Conservation (phyloP, 2,329 filamentous ascomycete species). For the Epichloe sibirici region DNA sequence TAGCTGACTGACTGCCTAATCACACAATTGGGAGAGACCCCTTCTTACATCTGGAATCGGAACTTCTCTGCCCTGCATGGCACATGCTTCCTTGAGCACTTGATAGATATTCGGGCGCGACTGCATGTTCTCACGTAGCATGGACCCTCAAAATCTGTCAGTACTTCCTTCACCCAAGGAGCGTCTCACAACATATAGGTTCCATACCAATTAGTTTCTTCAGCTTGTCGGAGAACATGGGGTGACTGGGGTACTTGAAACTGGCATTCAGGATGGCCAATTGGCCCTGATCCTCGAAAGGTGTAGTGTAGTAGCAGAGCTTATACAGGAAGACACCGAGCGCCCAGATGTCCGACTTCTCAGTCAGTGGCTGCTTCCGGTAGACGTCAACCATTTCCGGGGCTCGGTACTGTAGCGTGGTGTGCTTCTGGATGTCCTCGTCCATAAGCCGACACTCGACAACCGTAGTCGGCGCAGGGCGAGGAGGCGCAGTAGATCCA, state of each 20-base stretch:
- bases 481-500: conserved; percentile 76
- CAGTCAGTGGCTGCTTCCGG: conserved; percentile 88
- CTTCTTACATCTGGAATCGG: conserved; percentile 75
- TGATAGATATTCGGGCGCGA: conserved; percentile 86
- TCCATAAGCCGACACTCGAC: conserved; percentile 86
- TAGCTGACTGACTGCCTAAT: not conserved
- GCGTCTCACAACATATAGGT: not conserved
- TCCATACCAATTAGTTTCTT: conserved; percentile 74
- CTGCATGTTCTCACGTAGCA: conserved; percentile 76
- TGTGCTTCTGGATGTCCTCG: conserved; percentile 94
- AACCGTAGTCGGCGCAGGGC: conserved; percentile 73
- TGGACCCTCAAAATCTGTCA: conserved; percentile 48
- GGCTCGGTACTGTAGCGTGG: conserved; percentile 91
- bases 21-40: not conserved
- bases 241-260: conserved; percentile 83
- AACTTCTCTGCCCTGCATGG: conserved; percentile 76
- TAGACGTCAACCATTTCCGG: conserved; percentile 99
- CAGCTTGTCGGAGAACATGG: conserved; percentile 76
- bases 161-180: no score
- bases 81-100: conserved; percentile 73
- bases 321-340: conserved; percentile 93
- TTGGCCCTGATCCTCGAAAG: conserved; percentile 95
- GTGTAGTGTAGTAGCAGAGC: conserved; percentile 97
- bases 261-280: conserved; percentile 94
- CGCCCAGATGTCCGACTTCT: conserved; percentile 98